These are phyloP conservation scores for Orbilia javanica DNA, from an alignment of 2,329 filamentous ascomycete genomes.

Conservation along the genomic window DNA sequence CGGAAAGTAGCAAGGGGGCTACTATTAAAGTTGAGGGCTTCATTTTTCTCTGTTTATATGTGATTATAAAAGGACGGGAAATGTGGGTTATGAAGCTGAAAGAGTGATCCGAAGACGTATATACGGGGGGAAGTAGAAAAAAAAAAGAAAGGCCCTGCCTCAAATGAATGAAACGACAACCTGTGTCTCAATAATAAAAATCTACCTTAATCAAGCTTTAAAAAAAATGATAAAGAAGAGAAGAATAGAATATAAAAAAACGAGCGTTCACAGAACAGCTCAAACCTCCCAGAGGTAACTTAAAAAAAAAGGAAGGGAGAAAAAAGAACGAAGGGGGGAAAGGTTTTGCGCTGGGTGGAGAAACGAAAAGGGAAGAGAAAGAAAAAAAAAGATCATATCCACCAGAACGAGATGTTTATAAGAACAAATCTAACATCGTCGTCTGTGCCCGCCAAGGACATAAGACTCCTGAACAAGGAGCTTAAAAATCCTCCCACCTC, in stretches of 20 bases:
- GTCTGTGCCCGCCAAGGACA: constrained; percentile 25
- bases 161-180: constrained; percentile 57
- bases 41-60: constrained; percentile 30
- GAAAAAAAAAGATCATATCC: not conserved
- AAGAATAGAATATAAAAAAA: constrained; percentile 29
- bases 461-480: not conserved
- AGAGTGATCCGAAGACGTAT: not conserved
- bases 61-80: constrained; percentile 3
- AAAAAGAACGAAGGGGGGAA: constrained; percentile 17
- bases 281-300: constrained; percentile 53
- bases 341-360: constrained; percentile 53
- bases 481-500: constrained; percentile 7
- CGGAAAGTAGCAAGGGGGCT: constrained; percentile 44
- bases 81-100: not conserved
- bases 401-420: constrained; percentile 47
- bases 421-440: constrained; percentile 14
- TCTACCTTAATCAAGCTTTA: constrained; percentile 3
- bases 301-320: constrained; percentile 24
- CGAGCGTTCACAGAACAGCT: constrained; percentile 58
- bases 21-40: constrained; percentile 49
- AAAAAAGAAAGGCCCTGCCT: constrained; percentile 48
- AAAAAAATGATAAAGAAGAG: constrained; percentile 24
- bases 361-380: not conserved
- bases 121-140: not conserved
- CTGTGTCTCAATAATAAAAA: constrained; percentile 33